These are phyloP conservation scores for Podospora australis DNA, from an alignment of 495 filamentous ascomycete species.

Conservation along the genomic window DNA sequence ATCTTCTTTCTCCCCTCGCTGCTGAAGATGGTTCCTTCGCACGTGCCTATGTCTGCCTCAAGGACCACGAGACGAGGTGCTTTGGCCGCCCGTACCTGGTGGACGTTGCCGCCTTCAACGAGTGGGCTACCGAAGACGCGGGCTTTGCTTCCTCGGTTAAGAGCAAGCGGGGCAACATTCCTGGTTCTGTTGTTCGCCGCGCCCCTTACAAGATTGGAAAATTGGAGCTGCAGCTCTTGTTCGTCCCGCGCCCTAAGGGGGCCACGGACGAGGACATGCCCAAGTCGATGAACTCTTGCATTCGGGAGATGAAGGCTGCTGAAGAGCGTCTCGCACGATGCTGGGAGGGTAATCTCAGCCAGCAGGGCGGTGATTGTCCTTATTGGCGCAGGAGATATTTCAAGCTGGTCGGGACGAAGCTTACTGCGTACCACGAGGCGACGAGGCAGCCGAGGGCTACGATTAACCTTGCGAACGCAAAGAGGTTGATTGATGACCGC, in stretches of 20 bases:
- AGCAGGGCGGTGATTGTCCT: slow-evolving; percentile 97
- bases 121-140: slow-evolving; percentile 88
- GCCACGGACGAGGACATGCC: slow-evolving; percentile 94
- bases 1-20: slow-evolving; percentile 76
- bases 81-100: slow-evolving; percentile 82
- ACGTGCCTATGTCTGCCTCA: slow-evolving; percentile 84
- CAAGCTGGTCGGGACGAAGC: slow-evolving; percentile 81
- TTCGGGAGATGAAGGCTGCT: slow-evolving; percentile 85
- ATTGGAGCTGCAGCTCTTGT: slow-evolving; percentile 84
- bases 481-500: slow-evolving; percentile 88
- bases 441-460: slow-evolving; percentile 92
- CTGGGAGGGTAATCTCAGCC: slow-evolving; percentile 85
- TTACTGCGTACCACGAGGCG: slow-evolving; percentile 93
- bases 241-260: slow-evolving; percentile 85
- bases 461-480: slow-evolving; percentile 92
- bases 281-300: slow-evolving; percentile 93
- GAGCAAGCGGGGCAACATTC: slow-evolving; percentile 70
- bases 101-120: slow-evolving; percentile 91
- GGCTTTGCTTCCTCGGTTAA: slow-evolving; percentile 66
- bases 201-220: slow-evolving; percentile 95
- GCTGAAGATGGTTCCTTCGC: slow-evolving; percentile 89
- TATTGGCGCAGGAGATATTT: slow-evolving; percentile 98
- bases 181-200: slow-evolving; percentile 50
- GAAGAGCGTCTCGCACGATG: slow-evolving; percentile 63
- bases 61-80: slow-evolving; percentile 79